Base-by-base conservation (phyloP, 1,139 yeast species). In the Suhomyces bokatorum region DNA sequence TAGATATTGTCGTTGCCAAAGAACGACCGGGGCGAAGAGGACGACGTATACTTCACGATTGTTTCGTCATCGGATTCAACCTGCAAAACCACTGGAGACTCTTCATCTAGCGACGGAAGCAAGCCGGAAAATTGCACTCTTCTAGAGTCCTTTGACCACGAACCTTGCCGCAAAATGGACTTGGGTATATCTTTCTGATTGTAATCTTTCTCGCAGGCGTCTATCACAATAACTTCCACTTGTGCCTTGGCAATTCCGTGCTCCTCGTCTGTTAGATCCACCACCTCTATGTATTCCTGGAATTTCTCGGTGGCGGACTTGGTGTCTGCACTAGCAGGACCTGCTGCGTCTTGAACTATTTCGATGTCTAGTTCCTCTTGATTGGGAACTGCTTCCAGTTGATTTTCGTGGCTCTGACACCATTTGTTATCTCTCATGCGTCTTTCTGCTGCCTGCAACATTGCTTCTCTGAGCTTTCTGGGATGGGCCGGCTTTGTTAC, bases 381-480 rank as follows among this genome's bases (percentile, higher is more conserved):
- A 11, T 34, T 45, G 1, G 60, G 51, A 39, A 52, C 63, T 20
- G 53, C 59, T 9, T 51, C 51, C n/a, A 47, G 52, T 9, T 51
- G 53, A 12, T 48, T 50, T 22, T 49, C 58, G 20, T 51, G 44
- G n/a, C 48, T 47, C 35, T 51, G 58, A 51, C 93, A 86, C 77
- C 82, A 76, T 51, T 78, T 78, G 6, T 76, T 65, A 57, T 85
- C 93, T 15, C 64, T 58, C 8, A 73, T 60, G 44, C 96, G 66
- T 50, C 86, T 64, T 49, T 83, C 83, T 0, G 95, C 87, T 1
- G 96, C 96, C 45, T 72, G 74, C 6, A 82, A 67, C 38, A 84
- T 80, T 53, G 83, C 66, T 32, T 73, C 78, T 40, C 80, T 37
- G 13, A 46, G 39, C 3, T 14, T 39, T 15, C 40, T 30, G 8